Evolutionary conservation across 1,139 yeast genomes (phyloP).

Genomic region (Pneumocystis canis): DNA sequence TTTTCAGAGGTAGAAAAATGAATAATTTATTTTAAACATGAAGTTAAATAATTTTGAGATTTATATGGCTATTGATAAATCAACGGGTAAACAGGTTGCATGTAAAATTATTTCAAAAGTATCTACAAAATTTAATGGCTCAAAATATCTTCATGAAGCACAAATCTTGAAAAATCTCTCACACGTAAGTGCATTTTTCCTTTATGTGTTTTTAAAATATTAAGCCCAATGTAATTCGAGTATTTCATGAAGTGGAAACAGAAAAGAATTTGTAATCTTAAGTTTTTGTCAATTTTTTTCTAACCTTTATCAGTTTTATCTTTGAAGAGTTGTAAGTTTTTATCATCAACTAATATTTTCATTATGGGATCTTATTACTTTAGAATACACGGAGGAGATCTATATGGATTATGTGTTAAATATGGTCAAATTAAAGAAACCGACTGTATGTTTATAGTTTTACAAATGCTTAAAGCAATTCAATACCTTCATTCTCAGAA

Average conservation of each 20-base stretch:
- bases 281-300: neutral
- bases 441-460: slow-evolving; percentile 40
- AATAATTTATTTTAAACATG: neutral
- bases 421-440: slow-evolving; percentile 36
- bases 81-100: slow-evolving; percentile 18
- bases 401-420: slow-evolving; percentile 43
- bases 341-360: neutral
- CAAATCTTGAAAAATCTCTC: slow-evolving; percentile 15
- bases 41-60: slow-evolving; percentile 3
- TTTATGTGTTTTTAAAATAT: neutral
- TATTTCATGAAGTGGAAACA: slow-evolving; percentile 11
- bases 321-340: slow-evolving; percentile 17
- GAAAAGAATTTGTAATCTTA: neutral
- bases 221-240: slow-evolving; percentile 19
- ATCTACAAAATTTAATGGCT: slow-evolving; percentile 9
- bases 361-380: neutral
- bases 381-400: slow-evolving; percentile 45
- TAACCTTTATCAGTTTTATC: slow-evolving; percentile 4
- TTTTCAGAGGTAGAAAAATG: slow-evolving; percentile 36
- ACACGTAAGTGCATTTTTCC: slow-evolving; percentile 15
- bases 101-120: slow-evolving; percentile 19
- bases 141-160: slow-evolving; percentile 17
- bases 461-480: slow-evolving; percentile 41
- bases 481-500: slow-evolving; percentile 37
- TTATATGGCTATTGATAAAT: slow-evolving; percentile 15